Percentiles rank a stretch among this genome's conserved stretches.
phyloP scores from a whole-genome alignment of 1,284 basidiomycete species.

The Tilletia setariae region DNA sequence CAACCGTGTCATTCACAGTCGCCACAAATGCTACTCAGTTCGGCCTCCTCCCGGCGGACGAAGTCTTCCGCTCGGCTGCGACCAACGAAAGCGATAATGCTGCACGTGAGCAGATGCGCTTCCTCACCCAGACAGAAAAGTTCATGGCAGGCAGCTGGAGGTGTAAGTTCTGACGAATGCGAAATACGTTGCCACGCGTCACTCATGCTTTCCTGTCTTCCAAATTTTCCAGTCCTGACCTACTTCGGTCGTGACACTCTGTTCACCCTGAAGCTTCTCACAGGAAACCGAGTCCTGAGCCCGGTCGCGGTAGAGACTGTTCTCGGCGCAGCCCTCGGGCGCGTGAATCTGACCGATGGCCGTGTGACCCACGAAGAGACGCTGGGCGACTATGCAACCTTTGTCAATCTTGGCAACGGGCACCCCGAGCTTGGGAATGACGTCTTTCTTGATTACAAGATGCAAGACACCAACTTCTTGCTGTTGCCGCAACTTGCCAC shows the following conservation, averaged over 20 bases:
- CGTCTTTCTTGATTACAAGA: slow-evolving; percentile 57
- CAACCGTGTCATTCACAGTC: slow-evolving; percentile 54
- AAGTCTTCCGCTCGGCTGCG: slow-evolving; percentile 53
- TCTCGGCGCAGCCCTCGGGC: slow-evolving; percentile 58
- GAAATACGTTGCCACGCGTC: no score
- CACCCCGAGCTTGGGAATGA: slow-evolving; percentile 56
- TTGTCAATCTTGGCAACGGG: slow-evolving; percentile 56
- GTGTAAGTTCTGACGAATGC: no score
- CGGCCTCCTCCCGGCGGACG: slow-evolving; percentile 51
- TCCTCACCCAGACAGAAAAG: slow-evolving; percentile 55
- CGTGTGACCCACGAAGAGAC: slow-evolving; percentile 59
- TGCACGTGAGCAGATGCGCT: slow-evolving; percentile 55
- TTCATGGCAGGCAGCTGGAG: slow-evolving; percentile 60
- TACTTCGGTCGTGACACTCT: slow-evolving; percentile 59
- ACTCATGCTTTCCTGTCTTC: no score
- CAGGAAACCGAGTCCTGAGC: slow-evolving; percentile 55
- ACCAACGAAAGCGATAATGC: slow-evolving; percentile 33
- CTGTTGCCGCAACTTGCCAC: slow-evolving; percentile 58
- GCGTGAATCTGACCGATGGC: slow-evolving; percentile 56
- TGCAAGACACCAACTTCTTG: slow-evolving; percentile 58
- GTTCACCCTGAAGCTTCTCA: slow-evolving; percentile 57
- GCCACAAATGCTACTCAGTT: slow-evolving; percentile 58
- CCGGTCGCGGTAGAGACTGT: slow-evolving; percentile 57
- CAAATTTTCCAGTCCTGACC: slow-evolving; percentile 24
- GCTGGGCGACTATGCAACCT: slow-evolving; percentile 33